A percentile compares a stretch with the other conserved stretches of the same genome.
Conservation (phyloP, 495 filamentous ascomycete genomes). For the Podospora sp. region DNA sequence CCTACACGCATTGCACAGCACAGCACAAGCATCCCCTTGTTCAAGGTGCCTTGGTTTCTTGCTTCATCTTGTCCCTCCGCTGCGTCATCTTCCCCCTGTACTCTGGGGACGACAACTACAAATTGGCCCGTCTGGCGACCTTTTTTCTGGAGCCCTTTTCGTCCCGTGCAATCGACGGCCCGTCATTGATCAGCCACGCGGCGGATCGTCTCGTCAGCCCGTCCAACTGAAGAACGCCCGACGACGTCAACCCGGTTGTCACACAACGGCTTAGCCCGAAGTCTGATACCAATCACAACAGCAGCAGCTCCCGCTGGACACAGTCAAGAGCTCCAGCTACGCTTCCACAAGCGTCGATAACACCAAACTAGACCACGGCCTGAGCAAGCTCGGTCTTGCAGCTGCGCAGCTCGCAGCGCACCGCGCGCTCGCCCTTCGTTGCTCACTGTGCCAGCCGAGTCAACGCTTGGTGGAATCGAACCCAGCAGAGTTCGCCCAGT, state of each 20-base stretch:
- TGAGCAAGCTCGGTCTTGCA: not conserved
- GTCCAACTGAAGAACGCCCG: constrained; percentile 11
- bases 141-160: not conserved
- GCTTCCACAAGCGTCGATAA: not conserved
- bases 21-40: not conserved
- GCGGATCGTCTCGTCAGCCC: constrained; percentile 6
- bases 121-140: constrained; percentile 4
- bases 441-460: constrained; percentile 16
- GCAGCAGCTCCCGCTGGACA: constrained; percentile 13
- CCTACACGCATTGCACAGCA: constrained; percentile 1
- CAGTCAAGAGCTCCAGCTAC: not conserved
- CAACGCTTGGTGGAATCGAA: constrained; percentile 5
- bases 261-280: constrained; percentile 19
- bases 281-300: constrained; percentile 19
- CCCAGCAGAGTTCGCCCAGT: constrained; percentile 4
- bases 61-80: not conserved
- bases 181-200: constrained; percentile 14
- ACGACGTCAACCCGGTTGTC: constrained; percentile 23
- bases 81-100: not conserved
- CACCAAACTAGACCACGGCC: not conserved
- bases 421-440: constrained; percentile 2
- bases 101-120: not conserved
- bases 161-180: constrained; percentile 8
- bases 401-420: not conserved
- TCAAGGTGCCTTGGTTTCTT: constrained; percentile 2